A percentile compares a stretch with the other conserved stretches of the same genome.
Conservation (phyloP, 495 filamentous ascomycete species). For the Beverwykella pulmonaria region DNA sequence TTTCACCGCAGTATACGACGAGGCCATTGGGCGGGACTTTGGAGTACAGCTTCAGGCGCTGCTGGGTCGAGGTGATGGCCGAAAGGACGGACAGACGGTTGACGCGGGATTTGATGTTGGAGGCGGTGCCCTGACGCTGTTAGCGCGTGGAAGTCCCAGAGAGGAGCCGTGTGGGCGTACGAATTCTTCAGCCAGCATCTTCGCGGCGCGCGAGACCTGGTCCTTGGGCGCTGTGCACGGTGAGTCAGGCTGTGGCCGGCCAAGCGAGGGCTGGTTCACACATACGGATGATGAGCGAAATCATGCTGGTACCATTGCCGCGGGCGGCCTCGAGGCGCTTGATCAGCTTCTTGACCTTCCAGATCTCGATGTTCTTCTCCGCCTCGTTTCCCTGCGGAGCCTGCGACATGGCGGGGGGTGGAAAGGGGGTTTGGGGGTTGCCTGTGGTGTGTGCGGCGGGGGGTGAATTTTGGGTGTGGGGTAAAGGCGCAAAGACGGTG, state of each 20-base stretch:
- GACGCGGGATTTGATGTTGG: slow-evolving; percentile 99
- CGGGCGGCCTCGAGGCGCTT: slow-evolving; percentile 79
- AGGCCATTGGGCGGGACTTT: slow-evolving; percentile 97
- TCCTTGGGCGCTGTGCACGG: slow-evolving; percentile 80
- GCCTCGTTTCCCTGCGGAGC: slow-evolving; percentile 84
- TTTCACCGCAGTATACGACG: slow-evolving; percentile 99
- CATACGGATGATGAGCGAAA: slow-evolving; percentile 96
- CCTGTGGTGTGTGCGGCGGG: slow-evolving; percentile 2
- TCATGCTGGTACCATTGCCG: slow-evolving; percentile 98
- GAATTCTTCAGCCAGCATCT: slow-evolving; percentile 99
- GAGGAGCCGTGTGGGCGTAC: slow-evolving; percentile 56
- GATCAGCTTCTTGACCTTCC: slow-evolving; percentile 95
- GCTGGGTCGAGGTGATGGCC: slow-evolving; percentile 97
- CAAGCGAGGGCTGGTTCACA: slow-evolving; percentile 24
- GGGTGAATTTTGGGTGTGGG: slow-evolving; percentile 28
- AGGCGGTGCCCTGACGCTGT: slow-evolving; percentile 73
- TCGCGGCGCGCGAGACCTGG: slow-evolving; percentile 91
- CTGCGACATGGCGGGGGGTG: slow-evolving; percentile 77
- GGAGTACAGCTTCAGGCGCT: slow-evolving; percentile 97
- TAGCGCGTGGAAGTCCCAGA: slow-evolving; percentile 1
- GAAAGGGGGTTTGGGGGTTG: slow-evolving; percentile 4
- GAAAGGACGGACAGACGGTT: slow-evolving; percentile 96
- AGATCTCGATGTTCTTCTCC: slow-evolving; percentile 96
- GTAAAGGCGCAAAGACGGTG: slow-evolving; percentile 7
- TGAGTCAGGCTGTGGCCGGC: slow-evolving; percentile 22